Conservation (phyloP, 1,284 basidiomycete genomes). For the Pseudozyma sp. region DNA sequence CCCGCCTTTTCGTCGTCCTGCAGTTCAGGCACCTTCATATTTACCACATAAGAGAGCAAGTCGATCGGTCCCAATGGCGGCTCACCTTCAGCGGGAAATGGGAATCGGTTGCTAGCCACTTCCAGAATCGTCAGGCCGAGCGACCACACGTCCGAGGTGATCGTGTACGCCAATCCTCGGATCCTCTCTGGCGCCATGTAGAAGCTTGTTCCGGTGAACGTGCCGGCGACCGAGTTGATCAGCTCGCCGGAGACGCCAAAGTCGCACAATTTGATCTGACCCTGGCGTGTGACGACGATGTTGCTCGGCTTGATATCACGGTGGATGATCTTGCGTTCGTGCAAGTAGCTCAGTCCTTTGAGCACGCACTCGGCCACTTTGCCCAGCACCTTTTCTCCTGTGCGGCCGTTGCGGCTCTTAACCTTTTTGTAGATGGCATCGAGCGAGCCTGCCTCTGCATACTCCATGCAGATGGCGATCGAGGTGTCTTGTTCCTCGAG, state of each 20-base stretch:
- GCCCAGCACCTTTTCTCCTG: slow-evolving; percentile 90
- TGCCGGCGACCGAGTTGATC: slow-evolving; percentile 88
- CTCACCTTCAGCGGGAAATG: slow-evolving; percentile 86
- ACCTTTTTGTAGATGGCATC: slow-evolving; percentile 88
- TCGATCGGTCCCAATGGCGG: slow-evolving; percentile 82
- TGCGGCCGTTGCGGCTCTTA: slow-evolving; percentile 79
- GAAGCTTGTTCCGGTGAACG: slow-evolving; percentile 94
- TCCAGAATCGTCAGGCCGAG: slow-evolving; percentile 92
- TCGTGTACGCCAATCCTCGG: slow-evolving; percentile 86
- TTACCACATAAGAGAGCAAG: slow-evolving; percentile 89
- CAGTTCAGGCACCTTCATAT: slow-evolving; percentile 84
- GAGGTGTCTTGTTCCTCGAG: slow-evolving; percentile 90
- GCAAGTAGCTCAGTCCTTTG: slow-evolving; percentile 90
- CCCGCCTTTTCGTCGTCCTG: slow-evolving; percentile 72
- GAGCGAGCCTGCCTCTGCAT: slow-evolving; percentile 82
- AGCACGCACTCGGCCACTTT: slow-evolving; percentile 91
- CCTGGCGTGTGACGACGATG: slow-evolving; percentile 85
- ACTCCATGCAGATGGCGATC: slow-evolving; percentile 97
- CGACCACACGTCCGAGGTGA: slow-evolving; percentile 98
- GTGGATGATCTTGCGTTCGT: slow-evolving; percentile 91
- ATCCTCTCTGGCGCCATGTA: slow-evolving; percentile 99
- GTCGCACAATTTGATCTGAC: slow-evolving; percentile 90
- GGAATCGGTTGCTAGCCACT: slow-evolving; percentile 92
- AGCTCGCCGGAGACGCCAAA: slow-evolving; percentile 97
- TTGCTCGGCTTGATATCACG: slow-evolving; percentile 98